Evolutionary conservation across 495 filamentous ascomycete genomes (phyloP), one percentile per base, ranked within the genome.

Genomic region (Xylaria bambusicola): DNA sequence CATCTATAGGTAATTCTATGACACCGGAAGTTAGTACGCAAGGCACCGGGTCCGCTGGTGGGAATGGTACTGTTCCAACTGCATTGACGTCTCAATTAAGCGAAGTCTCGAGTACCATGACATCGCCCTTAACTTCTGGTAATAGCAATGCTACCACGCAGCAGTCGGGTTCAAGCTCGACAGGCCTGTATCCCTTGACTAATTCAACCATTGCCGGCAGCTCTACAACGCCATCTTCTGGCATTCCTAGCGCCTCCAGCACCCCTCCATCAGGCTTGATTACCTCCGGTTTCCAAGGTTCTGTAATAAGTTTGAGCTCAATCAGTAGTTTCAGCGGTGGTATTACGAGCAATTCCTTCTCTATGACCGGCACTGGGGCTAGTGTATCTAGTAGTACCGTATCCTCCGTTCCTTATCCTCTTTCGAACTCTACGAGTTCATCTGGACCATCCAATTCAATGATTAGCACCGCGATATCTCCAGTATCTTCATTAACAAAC

Each of bases 371-470:
- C 6, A 44, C 46, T 17, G 56, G 35, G 10, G 24, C 13, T 36
- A 40, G 42, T 21, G 2, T 38, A 17, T 9, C n/a, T n/a, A 58
- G 24, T n/a, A 58, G 24, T 24, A 35, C 62, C 3, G 49, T 10
- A 40, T 38, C 55, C 13, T 61, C 64, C 27, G 23, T 20, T 6
- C 53, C 62, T 24, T 60, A 51, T 20, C 58, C 66, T 3, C 10
- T 53, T 4, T 52, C 63, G 3, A 70, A 66, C 44, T 54, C 63
- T n/a, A 70, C 63, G 13, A 46, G 44, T 2, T 18, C 65, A 6
- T 63, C 66, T 26, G 66, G 60, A 1, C 52, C 63, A 7, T 51
- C 15, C 9, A 58, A 33, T 40, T 35, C 46, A 9, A 33, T 47
- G 10, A 23, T 27, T n/a, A 29, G 24, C 15, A 58, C 45, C 4